Percentiles rank a stretch among this genome's conserved stretches.
Conservation (phyloP, 1,284 basidiomycete genomes). For the Fomitopsis betulina region DNA sequence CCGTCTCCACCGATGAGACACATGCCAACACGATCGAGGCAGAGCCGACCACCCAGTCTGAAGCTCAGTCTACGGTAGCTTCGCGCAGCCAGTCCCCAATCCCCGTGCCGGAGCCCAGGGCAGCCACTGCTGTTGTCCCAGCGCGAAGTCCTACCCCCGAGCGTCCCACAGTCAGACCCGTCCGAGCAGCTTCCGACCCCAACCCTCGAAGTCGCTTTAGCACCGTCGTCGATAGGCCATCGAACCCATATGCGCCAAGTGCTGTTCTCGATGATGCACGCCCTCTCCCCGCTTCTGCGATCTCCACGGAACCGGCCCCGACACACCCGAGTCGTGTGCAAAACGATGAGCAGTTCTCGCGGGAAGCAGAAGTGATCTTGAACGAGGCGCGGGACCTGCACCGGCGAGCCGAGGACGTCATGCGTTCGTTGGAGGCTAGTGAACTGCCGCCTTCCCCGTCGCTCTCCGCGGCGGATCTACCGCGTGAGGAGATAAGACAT, state of each 20-base stretch:
- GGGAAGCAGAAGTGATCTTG: slow-evolving; percentile 1
- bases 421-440: neutral
- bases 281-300: slow-evolving; percentile 1
- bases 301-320: neutral
- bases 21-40: neutral
- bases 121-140: neutral
- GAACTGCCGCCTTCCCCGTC: neutral
- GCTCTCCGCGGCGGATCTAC: neutral
- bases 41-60: neutral
- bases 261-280: neutral
- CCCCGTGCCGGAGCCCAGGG: neutral
- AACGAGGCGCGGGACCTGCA: slow-evolving; percentile 2
- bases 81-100: neutral
- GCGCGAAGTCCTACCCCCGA: neutral
- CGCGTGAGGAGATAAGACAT: neutral
- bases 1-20: neutral
- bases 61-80: neutral
- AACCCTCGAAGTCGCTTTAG: slow-evolving; percentile 8
- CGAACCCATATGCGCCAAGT: neutral
- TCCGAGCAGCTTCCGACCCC: neutral
- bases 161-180: neutral
- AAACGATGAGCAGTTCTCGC: neutral
- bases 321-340: neutral
- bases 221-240: slow-evolving; percentile 6
- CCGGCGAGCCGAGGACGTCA: slow-evolving; percentile 1